Evolutionary conservation across 2,329 filamentous ascomycete genomes (phyloP).

Genomic region (Colletotrichum sp.): DNA sequence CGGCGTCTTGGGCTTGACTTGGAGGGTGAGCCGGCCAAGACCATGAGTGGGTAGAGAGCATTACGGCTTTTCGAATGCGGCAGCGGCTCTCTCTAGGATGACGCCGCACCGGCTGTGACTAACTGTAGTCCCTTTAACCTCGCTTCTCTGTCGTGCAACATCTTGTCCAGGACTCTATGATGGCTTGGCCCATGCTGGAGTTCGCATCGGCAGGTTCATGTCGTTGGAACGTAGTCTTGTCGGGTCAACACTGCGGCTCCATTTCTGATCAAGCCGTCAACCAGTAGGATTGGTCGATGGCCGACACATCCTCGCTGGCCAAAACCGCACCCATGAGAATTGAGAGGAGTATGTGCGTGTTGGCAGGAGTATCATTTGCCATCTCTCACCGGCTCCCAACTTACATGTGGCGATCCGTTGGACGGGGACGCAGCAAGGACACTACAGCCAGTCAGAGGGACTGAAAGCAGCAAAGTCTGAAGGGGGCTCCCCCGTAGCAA

Average conservation of each 20-base stretch:
- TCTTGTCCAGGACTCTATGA: neutral
- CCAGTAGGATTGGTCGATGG: slow-evolving; percentile 4
- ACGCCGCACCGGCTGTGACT: neutral
- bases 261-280: neutral
- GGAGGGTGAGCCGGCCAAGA: neutral
- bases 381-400: neutral
- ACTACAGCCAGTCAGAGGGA: neutral
- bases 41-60: neutral
- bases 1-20: neutral
- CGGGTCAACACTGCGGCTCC: neutral
- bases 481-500: neutral
- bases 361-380: slow-evolving; percentile 11
- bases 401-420: slow-evolving; percentile 7
- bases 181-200: neutral
- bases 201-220: neutral
- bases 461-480: slow-evolving; percentile 15
- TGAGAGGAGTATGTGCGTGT: neutral
- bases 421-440: neutral
- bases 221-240: neutral
- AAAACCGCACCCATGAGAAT: neutral
- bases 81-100: neutral
- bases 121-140: neutral
- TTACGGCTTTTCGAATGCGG: neutral
- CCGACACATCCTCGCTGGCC: neutral
- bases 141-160: neutral